Evolutionary conservation across 352 stramenopile genomes (phyloP).

Genomic region (Thalassiosira exigua): DNA sequence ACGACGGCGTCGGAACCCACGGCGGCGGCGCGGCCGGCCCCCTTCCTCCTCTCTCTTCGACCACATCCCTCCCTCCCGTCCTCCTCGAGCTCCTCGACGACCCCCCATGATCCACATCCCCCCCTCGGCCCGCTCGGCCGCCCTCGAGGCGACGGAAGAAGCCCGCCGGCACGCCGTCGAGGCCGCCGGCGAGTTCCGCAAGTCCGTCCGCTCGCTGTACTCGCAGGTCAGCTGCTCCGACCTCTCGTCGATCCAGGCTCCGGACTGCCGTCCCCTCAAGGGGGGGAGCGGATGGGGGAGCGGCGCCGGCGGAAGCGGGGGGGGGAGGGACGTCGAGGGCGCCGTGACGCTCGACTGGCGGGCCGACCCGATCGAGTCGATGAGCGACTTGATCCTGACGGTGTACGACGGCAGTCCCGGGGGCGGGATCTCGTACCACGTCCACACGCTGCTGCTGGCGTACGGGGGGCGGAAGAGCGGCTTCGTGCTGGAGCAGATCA

Average conservation of each 20-base stretch:
- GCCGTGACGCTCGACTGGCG: slow-evolving; percentile 41
- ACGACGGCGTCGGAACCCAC: too few species aligned
- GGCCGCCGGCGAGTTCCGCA: background rate
- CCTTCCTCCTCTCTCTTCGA: too few species aligned
- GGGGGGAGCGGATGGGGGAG: too few species aligned
- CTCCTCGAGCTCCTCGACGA: background rate
- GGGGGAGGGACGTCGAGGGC: slow-evolving; percentile 11
- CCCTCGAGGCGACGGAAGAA: background rate
- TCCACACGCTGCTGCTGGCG: slow-evolving; percentile 39
- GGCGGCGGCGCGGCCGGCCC: too few species aligned
- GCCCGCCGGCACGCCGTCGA: background rate
- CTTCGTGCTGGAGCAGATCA: slow-evolving; percentile 44
- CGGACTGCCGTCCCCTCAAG: slow-evolving; percentile 6
- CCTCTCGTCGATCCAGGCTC: slow-evolving; percentile 10
- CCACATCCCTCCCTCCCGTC: too few species aligned
- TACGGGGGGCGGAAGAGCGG: slow-evolving; percentile 34
- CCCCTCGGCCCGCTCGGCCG: too few species aligned
- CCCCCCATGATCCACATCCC: slow-evolving; percentile 1
- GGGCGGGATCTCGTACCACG: slow-evolving; percentile 31
- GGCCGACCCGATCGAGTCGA: slow-evolving; percentile 24
- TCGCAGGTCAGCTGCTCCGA: slow-evolving; percentile 35
- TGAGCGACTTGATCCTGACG: slow-evolving; percentile 47
- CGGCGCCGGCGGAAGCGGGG: too few species aligned
- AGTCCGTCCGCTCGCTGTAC: slow-evolving; percentile 6
- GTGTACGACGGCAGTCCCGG: slow-evolving; percentile 49